Evolutionary conservation across 768 basidiomycete species (phyloP).

Genomic region (Suillus lakei): DNA sequence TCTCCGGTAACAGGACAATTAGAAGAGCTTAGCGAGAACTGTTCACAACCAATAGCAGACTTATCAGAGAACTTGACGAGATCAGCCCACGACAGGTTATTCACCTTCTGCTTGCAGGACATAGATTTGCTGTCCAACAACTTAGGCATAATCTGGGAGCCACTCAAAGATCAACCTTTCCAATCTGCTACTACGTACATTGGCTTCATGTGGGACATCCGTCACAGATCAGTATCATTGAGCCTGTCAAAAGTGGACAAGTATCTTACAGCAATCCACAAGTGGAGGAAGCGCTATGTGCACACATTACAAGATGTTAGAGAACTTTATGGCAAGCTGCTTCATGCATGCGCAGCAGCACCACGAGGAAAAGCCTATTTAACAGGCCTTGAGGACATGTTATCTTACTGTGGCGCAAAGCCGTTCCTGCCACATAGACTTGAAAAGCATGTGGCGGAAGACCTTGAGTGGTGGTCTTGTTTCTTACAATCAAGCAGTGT

Average conservation of each 20-base stretch:
- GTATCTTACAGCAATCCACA: conserved; percentile 30
- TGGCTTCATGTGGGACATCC: conserved; percentile 39
- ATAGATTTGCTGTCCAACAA: conserved; percentile 38
- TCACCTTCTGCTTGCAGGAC: conserved; percentile 33
- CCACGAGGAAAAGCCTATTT: no score
- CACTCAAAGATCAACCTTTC: conserved; percentile 34
- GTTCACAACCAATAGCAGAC: conserved; percentile 18
- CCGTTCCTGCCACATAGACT: no score
- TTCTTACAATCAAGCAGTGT: no score
- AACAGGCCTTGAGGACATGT: no score
- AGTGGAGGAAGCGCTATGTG: conserved; percentile 23
- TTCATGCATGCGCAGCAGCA: no score
- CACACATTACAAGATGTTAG: no score
- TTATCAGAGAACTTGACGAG: conserved; percentile 28
- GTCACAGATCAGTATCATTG: conserved; percentile 24
- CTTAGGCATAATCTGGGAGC: conserved; percentile 39
- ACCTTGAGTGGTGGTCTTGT: no score
- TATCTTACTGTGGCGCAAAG: no score
- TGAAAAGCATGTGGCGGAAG: no score
- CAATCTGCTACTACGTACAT: conserved; percentile 24
- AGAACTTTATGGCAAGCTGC: no score
- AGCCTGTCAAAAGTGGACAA: conserved; percentile 29
- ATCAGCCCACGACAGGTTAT: conserved; percentile 22
- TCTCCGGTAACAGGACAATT: no score
- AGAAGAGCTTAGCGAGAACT: conserved; percentile 41